A percentile compares a stretch with the other conserved stretches of the same genome.
Evolutionary conservation across 1,284 basidiomycete species (phyloP).

Genomic region (Irpex lacteus): DNA sequence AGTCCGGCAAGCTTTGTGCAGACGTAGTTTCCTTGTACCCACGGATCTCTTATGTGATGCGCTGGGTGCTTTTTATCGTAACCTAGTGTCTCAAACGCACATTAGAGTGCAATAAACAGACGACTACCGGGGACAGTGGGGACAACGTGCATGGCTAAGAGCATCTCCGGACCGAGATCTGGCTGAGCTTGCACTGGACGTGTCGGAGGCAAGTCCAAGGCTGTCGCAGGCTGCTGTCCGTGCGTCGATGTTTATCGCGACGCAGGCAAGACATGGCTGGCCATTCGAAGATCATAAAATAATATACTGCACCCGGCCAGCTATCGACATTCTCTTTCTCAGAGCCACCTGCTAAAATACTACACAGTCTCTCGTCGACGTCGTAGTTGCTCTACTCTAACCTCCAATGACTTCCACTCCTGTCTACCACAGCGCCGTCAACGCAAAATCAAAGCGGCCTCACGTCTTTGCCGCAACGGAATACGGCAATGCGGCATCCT

Average conservation of each 20-base stretch:
- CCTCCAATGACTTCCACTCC: constrained; percentile 17
- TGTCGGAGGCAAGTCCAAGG: too few species aligned
- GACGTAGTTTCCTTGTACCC: too few species aligned
- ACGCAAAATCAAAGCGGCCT: constrained; percentile 44
- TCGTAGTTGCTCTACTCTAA: neutral
- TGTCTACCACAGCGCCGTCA: constrained; percentile 38
- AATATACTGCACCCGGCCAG: neutral
- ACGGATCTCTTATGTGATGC: too few species aligned
- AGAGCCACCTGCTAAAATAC: neutral
- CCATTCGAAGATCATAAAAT: too few species aligned
- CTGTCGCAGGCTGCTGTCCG: too few species aligned
- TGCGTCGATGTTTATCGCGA: too few species aligned
- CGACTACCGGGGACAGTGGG: too few species aligned
- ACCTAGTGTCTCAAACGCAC: too few species aligned
- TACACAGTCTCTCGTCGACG: neutral
- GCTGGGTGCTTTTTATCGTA: too few species aligned
- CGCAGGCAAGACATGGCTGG: too few species aligned
- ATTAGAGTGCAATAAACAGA: too few species aligned
- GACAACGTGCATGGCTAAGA: neutral
- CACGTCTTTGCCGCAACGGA: constrained; percentile 42
- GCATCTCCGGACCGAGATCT: neutral
- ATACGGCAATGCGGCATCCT: constrained; percentile 53
- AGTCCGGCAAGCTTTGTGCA: too few species aligned
- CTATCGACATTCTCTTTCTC: neutral
- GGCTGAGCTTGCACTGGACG: neutral